Conservation (phyloP, 768 basidiomycete genomes). For the Galerina sulciceps region DNA sequence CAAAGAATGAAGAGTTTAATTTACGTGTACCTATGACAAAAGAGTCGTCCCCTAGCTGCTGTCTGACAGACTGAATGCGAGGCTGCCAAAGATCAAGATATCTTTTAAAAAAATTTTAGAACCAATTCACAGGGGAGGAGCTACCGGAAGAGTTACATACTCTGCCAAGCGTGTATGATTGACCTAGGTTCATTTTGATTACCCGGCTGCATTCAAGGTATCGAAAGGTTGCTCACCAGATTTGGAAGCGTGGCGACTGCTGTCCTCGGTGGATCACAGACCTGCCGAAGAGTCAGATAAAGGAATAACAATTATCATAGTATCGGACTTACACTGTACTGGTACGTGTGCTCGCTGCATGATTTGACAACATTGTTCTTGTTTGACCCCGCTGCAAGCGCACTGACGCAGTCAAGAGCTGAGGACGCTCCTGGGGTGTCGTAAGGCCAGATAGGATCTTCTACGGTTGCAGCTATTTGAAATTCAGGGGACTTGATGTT, state of each 20-base stretch:
- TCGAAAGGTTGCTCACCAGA: constrained; percentile 33
- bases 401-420: constrained; percentile 52
- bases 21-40: constrained; percentile 47
- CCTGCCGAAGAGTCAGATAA: constrained; percentile 22
- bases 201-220: not conserved
- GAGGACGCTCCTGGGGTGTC: constrained; percentile 44
- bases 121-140: not conserved
- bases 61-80: constrained; percentile 49
- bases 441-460: constrained; percentile 58
- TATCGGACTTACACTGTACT: constrained; percentile 47
- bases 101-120: constrained; percentile 27
- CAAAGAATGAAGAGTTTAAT: not conserved
- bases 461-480: constrained; percentile 53
- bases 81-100: constrained; percentile 62
- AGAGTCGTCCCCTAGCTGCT: constrained; percentile 49
- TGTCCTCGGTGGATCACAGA: constrained; percentile 46
- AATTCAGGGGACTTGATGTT: constrained; percentile 43
- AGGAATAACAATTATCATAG: not conserved
- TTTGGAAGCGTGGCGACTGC: constrained; percentile 54
- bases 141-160: constrained; percentile 28
- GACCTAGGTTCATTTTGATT: constrained; percentile 35
- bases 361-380: constrained; percentile 42
- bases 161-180: constrained; percentile 55
- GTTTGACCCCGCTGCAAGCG: constrained; percentile 50
- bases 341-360: constrained; percentile 60